Base-by-base conservation (phyloP, 768 basidiomycete species). In the Pulveroboletus frians region DNA sequence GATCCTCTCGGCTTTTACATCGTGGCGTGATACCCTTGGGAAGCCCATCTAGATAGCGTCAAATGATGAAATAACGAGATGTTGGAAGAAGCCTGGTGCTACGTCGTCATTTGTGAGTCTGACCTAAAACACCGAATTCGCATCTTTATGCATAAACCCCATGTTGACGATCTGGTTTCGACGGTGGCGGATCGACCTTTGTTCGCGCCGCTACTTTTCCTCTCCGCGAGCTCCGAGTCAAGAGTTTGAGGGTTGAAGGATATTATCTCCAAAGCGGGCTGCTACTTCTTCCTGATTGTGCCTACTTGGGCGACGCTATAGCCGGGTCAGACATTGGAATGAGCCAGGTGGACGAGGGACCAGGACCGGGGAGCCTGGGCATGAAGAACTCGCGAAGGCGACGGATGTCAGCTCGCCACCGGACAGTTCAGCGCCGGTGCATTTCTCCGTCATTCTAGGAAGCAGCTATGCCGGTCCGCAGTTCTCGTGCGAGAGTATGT, bases 381-480 rank as follows among this genome's bases (percentile, higher is more conserved):
- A 43, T 37, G 29, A 45, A 46, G 52, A 50, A 61, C 41, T 35
- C 29, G 40, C 54, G 52, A 51, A 46, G 49, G 39, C 37, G 45
- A 30, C 43, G 52, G 57, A 41, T 15, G 23, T n/a, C 37, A 52
- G 47, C 27, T 35, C 31, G 50, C 52, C 58, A 63, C 58, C 43
- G 30, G 49, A 49, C 13, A 37, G 23, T 46, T 38, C 15, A 39
- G 47, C 49, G 27, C 43, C 42, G 20, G 39, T 37, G 46, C 20
- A 26, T 35, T 5, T 29, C 31, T 58, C 43, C 48, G 50, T 50
- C 43, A 34, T 47, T 8, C 14, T 17, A 56, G 42, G 61, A 56
- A 52, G 48, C 30, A 39, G 51, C 30, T 44, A 44, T 26, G 38
- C 32, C 39, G 31, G 38, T 17, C 34, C 50, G 27, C 7, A 32